These are phyloP conservation scores for Ustilago sp. DNA, from an alignment of 1,284 basidiomycete genomes.

Conservation along the genomic window DNA sequence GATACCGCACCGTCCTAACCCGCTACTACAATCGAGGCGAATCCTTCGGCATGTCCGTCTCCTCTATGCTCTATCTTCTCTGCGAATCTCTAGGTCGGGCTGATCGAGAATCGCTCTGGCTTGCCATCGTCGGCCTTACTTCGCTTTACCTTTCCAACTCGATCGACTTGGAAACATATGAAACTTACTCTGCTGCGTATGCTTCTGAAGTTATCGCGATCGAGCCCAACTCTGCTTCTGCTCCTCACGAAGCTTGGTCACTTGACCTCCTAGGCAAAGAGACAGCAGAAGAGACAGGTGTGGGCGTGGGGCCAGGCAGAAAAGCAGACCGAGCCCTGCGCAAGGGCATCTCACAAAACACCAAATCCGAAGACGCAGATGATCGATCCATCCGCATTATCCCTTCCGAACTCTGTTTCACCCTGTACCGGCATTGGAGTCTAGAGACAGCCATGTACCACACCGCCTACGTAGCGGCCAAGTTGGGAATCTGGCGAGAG, in stretches of 20 bases:
- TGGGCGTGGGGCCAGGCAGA: background rate
- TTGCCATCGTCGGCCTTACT: constrained; percentile 92
- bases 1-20: constrained; percentile 58
- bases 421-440: constrained; percentile 96
- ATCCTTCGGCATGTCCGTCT: constrained; percentile 87
- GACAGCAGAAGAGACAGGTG: background rate
- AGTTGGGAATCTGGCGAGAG: constrained; percentile 96
- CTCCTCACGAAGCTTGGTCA: constrained; percentile 29
- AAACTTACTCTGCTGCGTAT: constrained; percentile 70
- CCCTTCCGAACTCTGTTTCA: constrained; percentile 76
- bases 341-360: constrained; percentile 22
- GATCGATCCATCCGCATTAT: constrained; percentile 61
- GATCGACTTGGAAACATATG: constrained; percentile 88
- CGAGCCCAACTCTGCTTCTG: constrained; percentile 23
- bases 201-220: constrained; percentile 62
- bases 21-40: constrained; percentile 85
- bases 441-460: constrained; percentile 98
- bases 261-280: constrained; percentile 22
- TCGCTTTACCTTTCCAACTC: constrained; percentile 88
- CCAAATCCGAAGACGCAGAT: constrained; percentile 56
- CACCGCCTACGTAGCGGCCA: constrained; percentile 93
- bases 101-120: constrained; percentile 92
- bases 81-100: constrained; percentile 88
- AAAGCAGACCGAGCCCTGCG: constrained; percentile 13
- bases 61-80: constrained; percentile 88